Evolutionary conservation across 2,329 filamentous ascomycete species (phyloP).

Genomic region (Xylaria multiplex): DNA sequence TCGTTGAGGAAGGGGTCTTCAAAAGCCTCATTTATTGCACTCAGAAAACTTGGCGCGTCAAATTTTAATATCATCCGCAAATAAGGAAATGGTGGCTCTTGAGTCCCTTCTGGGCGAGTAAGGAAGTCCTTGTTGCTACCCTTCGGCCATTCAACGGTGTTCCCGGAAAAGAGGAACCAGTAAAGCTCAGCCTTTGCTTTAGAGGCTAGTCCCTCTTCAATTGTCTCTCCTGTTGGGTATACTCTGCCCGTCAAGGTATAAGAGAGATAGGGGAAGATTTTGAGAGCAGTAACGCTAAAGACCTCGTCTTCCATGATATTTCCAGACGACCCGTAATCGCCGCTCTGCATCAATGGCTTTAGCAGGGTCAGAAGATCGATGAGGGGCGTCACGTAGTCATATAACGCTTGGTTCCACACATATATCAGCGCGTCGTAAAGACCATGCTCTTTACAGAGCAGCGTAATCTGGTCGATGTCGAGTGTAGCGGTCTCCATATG

Average conservation of each 20-base stretch:
- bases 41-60: slow-evolving; percentile 91
- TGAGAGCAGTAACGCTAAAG: slow-evolving; percentile 78
- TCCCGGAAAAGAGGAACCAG: slow-evolving; percentile 91
- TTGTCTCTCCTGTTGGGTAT: slow-evolving; percentile 85
- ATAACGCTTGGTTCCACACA: slow-evolving; percentile 92
- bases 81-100: slow-evolving; percentile 84
- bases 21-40: slow-evolving; percentile 95
- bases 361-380: slow-evolving; percentile 82
- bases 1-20: slow-evolving; percentile 95
- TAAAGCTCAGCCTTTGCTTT: slow-evolving; percentile 90
- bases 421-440: slow-evolving; percentile 96
- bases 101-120: slow-evolving; percentile 64
- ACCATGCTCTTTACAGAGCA: slow-evolving; percentile 88
- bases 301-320: slow-evolving; percentile 69
- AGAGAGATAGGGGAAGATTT: slow-evolving; percentile 94
- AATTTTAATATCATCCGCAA: slow-evolving; percentile 86
- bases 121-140: slow-evolving; percentile 68
- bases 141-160: slow-evolving; percentile 78
- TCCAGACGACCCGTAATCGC: slow-evolving; percentile 61
- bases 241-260: slow-evolving; percentile 88
- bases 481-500: slow-evolving; percentile 89
- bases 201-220: slow-evolving; percentile 76
- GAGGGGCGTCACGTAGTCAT: slow-evolving; percentile 90
- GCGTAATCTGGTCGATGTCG: slow-evolving; percentile 92
- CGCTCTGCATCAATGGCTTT: slow-evolving; percentile 66